These are phyloP conservation scores for Vigna trinervia DNA, from an alignment of 306 rosid genomes.

Conservation along the genomic window DNA sequence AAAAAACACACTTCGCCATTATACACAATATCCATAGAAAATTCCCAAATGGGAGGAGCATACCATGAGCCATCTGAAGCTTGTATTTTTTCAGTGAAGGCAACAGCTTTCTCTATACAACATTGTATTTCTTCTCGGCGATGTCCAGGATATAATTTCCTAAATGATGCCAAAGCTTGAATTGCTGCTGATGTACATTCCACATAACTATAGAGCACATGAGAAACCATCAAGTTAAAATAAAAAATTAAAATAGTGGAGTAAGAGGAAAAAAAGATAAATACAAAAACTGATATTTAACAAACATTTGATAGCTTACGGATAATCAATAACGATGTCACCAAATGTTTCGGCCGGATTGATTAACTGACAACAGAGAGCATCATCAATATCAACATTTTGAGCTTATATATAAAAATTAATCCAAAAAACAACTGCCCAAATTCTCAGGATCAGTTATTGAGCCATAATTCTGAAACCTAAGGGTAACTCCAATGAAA, in stretches of 20 bases:
- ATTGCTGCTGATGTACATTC: slow-evolving; percentile 92
- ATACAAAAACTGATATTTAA: slow-evolving; percentile 33
- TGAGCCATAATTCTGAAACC: slow-evolving; percentile 29
- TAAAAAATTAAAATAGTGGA: slow-evolving; percentile 20
- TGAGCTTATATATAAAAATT: slow-evolving; percentile 6
- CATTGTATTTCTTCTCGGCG: slow-evolving; percentile 66
- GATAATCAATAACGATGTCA: slow-evolving; percentile 93
- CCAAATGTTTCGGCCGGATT: slow-evolving; percentile 98
- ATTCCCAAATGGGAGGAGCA: slow-evolving; percentile 41
- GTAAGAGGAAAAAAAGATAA: not conserved
- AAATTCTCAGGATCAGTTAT: slow-evolving; percentile 28
- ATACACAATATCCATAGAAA: slow-evolving; percentile 30
- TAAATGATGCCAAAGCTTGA: slow-evolving; percentile 73
- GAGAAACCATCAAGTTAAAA: slow-evolving; percentile 16
- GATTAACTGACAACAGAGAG: slow-evolving; percentile 66
- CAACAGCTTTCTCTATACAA: slow-evolving; percentile 63
- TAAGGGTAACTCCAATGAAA: slow-evolving; percentile 16
- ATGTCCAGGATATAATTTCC: slow-evolving; percentile 68
- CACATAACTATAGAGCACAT: slow-evolving; percentile 64
- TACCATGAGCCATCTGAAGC: slow-evolving; percentile 91
- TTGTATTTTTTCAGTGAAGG: slow-evolving; percentile 68
- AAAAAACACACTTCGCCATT: slow-evolving; percentile 17
- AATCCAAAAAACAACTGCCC: slow-evolving; percentile 10
- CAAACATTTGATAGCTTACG: slow-evolving; percentile 67
- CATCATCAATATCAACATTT: slow-evolving; percentile 32